A percentile compares a stretch with the other conserved stretches of the same genome.
Conservation (phyloP, 2,329 filamentous ascomycete species). For the Microdochium nivale region DNA sequence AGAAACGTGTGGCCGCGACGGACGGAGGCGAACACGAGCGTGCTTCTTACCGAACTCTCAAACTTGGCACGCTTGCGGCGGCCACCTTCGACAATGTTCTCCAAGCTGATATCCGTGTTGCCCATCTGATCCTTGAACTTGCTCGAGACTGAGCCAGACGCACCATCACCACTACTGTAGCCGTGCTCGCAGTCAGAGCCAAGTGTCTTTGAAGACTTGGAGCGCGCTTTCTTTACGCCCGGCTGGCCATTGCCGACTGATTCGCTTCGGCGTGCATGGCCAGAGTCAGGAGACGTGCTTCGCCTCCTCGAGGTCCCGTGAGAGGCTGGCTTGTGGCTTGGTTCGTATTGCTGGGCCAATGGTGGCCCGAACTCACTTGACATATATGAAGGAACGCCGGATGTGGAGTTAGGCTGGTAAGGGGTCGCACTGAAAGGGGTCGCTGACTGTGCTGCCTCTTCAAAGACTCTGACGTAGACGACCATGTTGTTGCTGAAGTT, state of each 20-base stretch:
- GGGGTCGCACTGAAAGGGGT: conserved; percentile 41
- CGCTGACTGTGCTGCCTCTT: conserved; percentile 39
- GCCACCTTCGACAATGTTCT: conserved; percentile 96
- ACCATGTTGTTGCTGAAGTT: conserved; percentile 91
- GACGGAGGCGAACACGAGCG: conserved; percentile 4
- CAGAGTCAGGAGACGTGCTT: conserved; percentile 66
- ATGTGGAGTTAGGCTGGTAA: conserved; percentile 42
- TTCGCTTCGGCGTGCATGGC: conserved; percentile 65
- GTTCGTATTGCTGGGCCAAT: not conserved
- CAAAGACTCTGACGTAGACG: conserved; percentile 83
- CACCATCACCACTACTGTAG: conserved; percentile 83
- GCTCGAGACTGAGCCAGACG: conserved; percentile 66
- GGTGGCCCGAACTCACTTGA: not conserved
- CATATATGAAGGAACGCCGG: conserved; percentile 41
- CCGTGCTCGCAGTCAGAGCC: conserved; percentile 53
- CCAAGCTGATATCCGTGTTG: conserved; percentile 93
- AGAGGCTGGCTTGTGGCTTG: conserved; percentile 31
- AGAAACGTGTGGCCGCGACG: conserved; percentile 20
- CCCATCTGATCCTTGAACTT: conserved; percentile 79
- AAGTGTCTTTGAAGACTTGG: conserved; percentile 62
- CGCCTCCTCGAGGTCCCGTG: conserved; percentile 62
- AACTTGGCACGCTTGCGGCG: conserved; percentile 90
- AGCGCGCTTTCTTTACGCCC: conserved; percentile 55
- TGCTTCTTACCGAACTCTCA: conserved; percentile 86
- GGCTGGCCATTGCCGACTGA: conserved; percentile 52